Evolutionary conservation across 805 yeast species (phyloP).

Genomic region (Wickerhamiella kazuoi): DNA sequence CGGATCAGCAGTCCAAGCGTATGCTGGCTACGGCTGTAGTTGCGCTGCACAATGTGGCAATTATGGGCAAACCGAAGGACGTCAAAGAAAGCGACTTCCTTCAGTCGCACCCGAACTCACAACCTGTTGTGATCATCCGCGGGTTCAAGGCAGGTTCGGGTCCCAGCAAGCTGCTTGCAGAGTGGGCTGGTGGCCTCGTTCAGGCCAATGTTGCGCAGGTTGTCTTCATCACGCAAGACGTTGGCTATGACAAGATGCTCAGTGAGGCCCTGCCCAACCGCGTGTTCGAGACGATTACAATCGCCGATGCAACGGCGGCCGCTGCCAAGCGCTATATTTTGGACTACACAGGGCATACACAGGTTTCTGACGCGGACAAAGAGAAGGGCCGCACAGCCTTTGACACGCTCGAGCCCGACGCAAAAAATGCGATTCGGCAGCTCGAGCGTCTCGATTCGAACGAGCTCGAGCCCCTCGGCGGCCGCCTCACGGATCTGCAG

Average conservation of each 20-base stretch:
- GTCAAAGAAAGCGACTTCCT: constrained; percentile 8
- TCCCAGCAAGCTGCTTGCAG: constrained; percentile 42
- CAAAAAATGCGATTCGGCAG: constrained; percentile 28
- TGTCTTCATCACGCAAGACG: constrained; percentile 69
- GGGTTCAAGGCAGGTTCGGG: constrained; percentile 3
- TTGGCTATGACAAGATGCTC: constrained; percentile 52
- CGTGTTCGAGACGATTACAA: constrained; percentile 54
- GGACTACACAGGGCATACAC: constrained; percentile 13
- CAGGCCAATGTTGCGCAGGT: constrained; percentile 78
- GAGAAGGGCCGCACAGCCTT: constrained; percentile 14
- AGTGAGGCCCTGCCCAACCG: constrained; percentile 67
- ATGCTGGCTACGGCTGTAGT: constrained; percentile 19
- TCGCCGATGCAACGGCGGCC: constrained; percentile 63
- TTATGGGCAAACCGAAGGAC: constrained; percentile 17
- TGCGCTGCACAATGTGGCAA: constrained; percentile 54
- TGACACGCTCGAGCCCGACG: constrained; percentile 5
- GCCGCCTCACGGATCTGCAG: constrained; percentile 86
- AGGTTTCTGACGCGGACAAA: constrained; percentile 1
- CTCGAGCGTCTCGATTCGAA: neutral
- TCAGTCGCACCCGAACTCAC: constrained; percentile 8
- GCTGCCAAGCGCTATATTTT: constrained; percentile 57
- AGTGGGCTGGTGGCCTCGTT: constrained; percentile 72
- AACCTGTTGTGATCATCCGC: constrained; percentile 12
- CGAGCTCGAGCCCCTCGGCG: constrained; percentile 61
- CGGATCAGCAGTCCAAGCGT: constrained; percentile 17